These are phyloP conservation scores for Claviceps quebecensis DNA, from an alignment of 2,329 filamentous ascomycete species.

Conservation along the genomic window DNA sequence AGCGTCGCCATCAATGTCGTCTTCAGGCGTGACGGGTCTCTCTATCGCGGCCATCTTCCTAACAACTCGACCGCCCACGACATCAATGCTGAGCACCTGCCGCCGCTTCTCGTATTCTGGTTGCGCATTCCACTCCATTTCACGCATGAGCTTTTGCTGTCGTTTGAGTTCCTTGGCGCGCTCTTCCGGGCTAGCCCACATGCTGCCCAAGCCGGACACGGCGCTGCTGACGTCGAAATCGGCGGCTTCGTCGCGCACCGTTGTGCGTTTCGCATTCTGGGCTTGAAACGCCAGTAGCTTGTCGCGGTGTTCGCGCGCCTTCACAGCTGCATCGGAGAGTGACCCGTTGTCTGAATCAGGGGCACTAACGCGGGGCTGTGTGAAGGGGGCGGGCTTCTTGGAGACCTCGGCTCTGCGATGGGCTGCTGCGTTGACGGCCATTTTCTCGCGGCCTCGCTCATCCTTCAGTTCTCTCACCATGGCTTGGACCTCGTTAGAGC, in stretches of 20 bases:
- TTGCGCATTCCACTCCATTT: slow-evolving; percentile 73
- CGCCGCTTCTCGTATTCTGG: slow-evolving; percentile 83
- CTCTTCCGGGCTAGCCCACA: slow-evolving; percentile 78
- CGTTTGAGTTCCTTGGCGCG: slow-evolving; percentile 69
- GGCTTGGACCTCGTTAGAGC: slow-evolving; percentile 57
- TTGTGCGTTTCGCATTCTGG: slow-evolving; percentile 72
- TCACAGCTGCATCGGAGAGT: slow-evolving; percentile 45
- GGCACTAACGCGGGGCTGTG: slow-evolving; percentile 26
- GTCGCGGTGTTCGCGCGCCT: slow-evolving; percentile 67
- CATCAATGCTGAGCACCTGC: slow-evolving; percentile 73
- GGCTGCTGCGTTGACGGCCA: slow-evolving; percentile 62
- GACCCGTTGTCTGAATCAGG: slow-evolving; percentile 17
- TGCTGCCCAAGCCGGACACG: slow-evolving; percentile 32
- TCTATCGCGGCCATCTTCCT: slow-evolving; percentile 54
- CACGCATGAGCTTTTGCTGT: slow-evolving; percentile 69
- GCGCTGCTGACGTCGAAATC: slow-evolving; percentile 41
- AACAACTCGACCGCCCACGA: slow-evolving; percentile 64
- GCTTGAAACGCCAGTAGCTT: slow-evolving; percentile 70
- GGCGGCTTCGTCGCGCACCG: slow-evolving; percentile 70
- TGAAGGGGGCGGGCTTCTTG: slow-evolving; percentile 45
- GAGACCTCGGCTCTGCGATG: slow-evolving; percentile 54
- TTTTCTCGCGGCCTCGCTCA: slow-evolving; percentile 76
- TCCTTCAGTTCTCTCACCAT: slow-evolving; percentile 76
- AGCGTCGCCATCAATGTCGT: slow-evolving; percentile 21
- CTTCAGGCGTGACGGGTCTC: slow-evolving; percentile 39